Evolutionary conservation across 139 green algal genomes (phyloP), one percentile per base, ranked within the genome.

Genomic region (Tetraselmis striata): DNA sequence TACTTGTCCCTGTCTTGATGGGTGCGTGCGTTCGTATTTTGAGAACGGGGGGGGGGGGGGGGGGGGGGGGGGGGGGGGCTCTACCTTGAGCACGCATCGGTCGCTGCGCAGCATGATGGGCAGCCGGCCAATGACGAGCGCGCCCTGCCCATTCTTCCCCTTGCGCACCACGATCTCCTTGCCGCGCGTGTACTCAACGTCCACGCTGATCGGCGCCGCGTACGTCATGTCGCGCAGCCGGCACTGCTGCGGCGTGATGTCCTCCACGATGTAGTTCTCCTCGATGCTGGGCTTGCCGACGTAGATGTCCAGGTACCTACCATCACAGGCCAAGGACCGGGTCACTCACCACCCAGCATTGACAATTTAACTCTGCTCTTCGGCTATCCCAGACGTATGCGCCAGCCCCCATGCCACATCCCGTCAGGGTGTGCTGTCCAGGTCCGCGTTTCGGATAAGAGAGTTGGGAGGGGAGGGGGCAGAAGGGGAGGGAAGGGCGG

Each of bases 111-210:
- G 94, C 97, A 99, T 99, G 83, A 99, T 88, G 18, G 97, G 97
- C 83, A 99, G 96, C 82, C 95, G 90, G 25, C 97, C 97, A 30
- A 99, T 98, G 45, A 88, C 32, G 2, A 99, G 88, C 1, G 93
- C 94, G 0, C 94, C 94, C 82, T 91, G 82, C 5, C 90, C 91
- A 75, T 90, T 86, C 59, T 92, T 89, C 27, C 95, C 95, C 77
- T 91, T 91, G 59, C 91, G 90, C 1, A 96, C 88, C n/a, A 99
- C 90, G 23, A 98, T 94, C 84, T 97, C 94, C 83, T 94, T 95
- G 75, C 95, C 97, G 1, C 95, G 88, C 32, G 94, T 99, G 91
- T 99, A 99, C 91, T 99, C 97, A 11, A 99, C 90, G 84, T 99
- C 97, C 81, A 99, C 97, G 1, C 83, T 95, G 87, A 99, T 95